phyloP scores from a whole-genome alignment of 2,329 filamentous ascomycete species.

The Diplodia mutila region DNA sequence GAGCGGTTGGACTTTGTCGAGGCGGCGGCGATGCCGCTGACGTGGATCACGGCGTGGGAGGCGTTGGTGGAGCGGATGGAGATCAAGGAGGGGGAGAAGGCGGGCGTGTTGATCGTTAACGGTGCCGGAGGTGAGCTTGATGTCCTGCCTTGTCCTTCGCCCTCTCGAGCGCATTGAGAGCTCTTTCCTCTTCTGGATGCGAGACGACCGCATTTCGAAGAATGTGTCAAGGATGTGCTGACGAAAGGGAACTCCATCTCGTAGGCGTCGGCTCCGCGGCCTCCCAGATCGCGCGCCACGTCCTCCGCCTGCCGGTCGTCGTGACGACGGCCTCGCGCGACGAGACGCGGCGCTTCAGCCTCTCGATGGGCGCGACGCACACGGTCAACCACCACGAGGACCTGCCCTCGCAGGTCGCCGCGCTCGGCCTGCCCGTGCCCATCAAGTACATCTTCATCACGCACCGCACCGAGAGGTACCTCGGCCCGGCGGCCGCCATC shows the following conservation, averaged over 20 bases:
- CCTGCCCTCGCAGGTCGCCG: constrained; percentile 44
- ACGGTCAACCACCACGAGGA: constrained; percentile 50
- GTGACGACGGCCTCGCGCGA: constrained; percentile 49
- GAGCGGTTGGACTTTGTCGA: constrained; percentile 38
- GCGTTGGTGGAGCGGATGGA: constrained; percentile 50
- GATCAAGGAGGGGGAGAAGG: constrained; percentile 42
- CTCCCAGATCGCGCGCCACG: constrained; percentile 48
- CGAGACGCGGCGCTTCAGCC: constrained; percentile 47
- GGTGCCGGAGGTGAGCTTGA: constrained; percentile 44
- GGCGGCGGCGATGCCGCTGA: constrained; percentile 51
- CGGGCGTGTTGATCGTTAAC: constrained; percentile 48
- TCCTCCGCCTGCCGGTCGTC: constrained; percentile 48
- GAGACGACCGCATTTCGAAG: neutral
- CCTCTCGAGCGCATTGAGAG: neutral
- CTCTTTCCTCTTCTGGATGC: neutral
- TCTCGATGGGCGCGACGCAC: constrained; percentile 49
- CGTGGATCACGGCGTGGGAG: constrained; percentile 51
- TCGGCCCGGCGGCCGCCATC: constrained; percentile 44
- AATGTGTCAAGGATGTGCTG: neutral
- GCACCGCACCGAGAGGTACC: constrained; percentile 48
- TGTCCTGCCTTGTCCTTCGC: neutral
- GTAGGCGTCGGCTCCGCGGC: constrained; percentile 47
- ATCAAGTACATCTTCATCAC: constrained; percentile 52
- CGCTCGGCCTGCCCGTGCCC: constrained; percentile 42
- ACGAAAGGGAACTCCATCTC: neutral